Evolutionary conservation across 306 rosid genomes (phyloP).

Genomic region (Vachellia collinsii): DNA sequence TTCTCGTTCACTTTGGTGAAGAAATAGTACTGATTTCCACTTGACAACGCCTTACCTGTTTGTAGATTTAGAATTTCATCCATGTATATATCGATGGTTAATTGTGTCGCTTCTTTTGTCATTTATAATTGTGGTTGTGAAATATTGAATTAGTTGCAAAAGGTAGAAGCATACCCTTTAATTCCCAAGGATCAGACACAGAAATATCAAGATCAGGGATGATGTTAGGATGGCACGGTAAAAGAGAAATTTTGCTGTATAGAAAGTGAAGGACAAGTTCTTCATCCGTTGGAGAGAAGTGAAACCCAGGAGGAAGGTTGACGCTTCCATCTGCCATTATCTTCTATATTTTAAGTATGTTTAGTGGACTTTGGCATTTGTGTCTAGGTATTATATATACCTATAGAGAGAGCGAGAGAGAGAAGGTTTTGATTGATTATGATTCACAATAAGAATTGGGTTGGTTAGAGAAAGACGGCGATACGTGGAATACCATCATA

Average conservation of each 20-base stretch:
- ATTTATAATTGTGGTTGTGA: neutral
- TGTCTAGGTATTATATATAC: conserved; percentile 24
- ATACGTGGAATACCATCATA: conserved; percentile 46
- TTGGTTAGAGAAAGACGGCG: conserved; percentile 38
- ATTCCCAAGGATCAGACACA: conserved; percentile 47
- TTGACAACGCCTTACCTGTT: conserved; percentile 53
- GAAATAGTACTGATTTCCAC: conserved; percentile 50
- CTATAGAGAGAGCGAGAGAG: neutral
- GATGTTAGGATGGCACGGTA: conserved; percentile 51
- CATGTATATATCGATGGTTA: conserved; percentile 29
- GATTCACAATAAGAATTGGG: conserved; percentile 36
- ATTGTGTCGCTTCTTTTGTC: neutral
- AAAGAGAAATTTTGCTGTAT: conserved; percentile 39
- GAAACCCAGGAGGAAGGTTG: conserved; percentile 62
- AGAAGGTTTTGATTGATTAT: neutral
- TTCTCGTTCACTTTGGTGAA: conserved; percentile 47
- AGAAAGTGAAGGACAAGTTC: conserved; percentile 59
- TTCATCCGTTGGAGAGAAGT: conserved; percentile 62
- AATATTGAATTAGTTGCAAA: conserved; percentile 3
- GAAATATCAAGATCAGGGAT: conserved; percentile 53
- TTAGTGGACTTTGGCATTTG: conserved; percentile 18
- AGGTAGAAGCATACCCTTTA: conserved; percentile 42
- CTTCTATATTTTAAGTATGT: neutral
- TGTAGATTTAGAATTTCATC: conserved; percentile 9
- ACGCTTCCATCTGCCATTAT: conserved; percentile 42